phyloP scores from a whole-genome alignment of 192 early-diverging fungal genomes.

The Spizellomyces sp. region DNA sequence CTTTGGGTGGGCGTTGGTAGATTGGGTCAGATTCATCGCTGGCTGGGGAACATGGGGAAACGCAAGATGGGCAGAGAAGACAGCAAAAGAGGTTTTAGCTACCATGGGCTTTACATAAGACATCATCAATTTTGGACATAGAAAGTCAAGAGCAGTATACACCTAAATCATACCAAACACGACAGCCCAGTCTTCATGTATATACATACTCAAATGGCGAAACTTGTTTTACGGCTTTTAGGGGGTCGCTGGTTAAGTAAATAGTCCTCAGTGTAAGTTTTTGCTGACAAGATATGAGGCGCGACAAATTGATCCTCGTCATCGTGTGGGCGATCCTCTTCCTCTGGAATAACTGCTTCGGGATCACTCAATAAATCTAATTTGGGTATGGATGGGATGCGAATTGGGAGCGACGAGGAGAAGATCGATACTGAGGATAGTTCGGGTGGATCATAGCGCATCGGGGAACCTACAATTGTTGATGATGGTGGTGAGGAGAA shows the following conservation, averaged over 20 bases:
- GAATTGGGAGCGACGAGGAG: conserved; percentile 30
- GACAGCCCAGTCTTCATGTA: too few species aligned
- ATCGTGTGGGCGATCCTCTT: neutral
- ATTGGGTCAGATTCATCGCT: conserved; percentile 40
- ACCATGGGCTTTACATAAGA: too few species aligned
- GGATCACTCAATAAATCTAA: too few species aligned
- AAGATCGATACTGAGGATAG: neutral
- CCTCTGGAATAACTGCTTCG: neutral
- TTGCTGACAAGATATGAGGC: conserved; percentile 30
- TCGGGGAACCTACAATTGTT: neutral
- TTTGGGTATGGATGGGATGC: neutral
- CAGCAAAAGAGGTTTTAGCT: neutral
- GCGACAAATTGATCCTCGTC: conserved; percentile 30
- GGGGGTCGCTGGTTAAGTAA: conserved; percentile 13
- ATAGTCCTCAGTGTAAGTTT: conserved; percentile 33
- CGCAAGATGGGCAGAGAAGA: conserved; percentile 15
- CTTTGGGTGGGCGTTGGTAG: conserved; percentile 34
- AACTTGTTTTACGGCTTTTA: conserved; percentile 19
- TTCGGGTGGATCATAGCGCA: neutral
- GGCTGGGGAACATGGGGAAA: conserved; percentile 48
- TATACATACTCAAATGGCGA: conserved; percentile 14
- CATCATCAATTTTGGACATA: too few species aligned
- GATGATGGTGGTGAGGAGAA: neutral
- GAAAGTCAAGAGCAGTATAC: too few species aligned
- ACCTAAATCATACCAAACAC: too few species aligned